Conservation (phyloP, 2,329 filamentous ascomycete species). For the Botrytis paeoniae region DNA sequence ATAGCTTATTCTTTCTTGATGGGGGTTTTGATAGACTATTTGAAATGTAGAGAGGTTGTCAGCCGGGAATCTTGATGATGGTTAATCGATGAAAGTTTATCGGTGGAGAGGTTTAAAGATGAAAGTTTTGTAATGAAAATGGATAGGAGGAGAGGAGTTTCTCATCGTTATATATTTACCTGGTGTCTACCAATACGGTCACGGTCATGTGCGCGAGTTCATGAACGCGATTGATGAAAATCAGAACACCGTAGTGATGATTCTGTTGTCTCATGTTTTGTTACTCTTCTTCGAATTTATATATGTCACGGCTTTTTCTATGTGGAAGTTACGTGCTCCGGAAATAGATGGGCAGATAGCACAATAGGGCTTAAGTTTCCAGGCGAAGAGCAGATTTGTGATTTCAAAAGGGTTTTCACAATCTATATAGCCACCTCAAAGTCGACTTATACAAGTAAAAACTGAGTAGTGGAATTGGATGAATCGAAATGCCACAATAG, state of each 20-base stretch:
- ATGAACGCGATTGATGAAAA: not conserved
- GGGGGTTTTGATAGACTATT: not conserved
- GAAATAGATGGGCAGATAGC: not conserved
- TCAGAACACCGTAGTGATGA: not conserved
- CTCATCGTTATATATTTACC: not conserved
- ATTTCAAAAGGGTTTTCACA: not conserved
- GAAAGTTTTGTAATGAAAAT: not conserved
- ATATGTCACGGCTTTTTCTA: rapidly evolving
- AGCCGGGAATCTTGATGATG: not conserved
- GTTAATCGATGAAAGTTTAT: too few relatives aligned
- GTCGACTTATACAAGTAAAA: not conserved
- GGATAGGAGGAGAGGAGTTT: not conserved
- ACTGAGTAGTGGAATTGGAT: not conserved
- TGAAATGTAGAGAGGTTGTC: not conserved
- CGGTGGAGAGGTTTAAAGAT: not conserved
- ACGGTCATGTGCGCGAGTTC: not conserved
- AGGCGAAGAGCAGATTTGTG: not conserved
- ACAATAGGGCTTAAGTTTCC: too few relatives aligned
- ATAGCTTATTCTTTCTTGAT: not conserved
- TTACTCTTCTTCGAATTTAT: not conserved
- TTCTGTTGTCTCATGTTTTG: not conserved
- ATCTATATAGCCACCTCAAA: not conserved
- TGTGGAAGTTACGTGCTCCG: not conserved
- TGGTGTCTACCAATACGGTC: not conserved
- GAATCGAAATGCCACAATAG: not conserved